Evolutionary conservation across 2,329 filamentous ascomycete species (phyloP).

Genomic region (Clarireedia paspali): DNA sequence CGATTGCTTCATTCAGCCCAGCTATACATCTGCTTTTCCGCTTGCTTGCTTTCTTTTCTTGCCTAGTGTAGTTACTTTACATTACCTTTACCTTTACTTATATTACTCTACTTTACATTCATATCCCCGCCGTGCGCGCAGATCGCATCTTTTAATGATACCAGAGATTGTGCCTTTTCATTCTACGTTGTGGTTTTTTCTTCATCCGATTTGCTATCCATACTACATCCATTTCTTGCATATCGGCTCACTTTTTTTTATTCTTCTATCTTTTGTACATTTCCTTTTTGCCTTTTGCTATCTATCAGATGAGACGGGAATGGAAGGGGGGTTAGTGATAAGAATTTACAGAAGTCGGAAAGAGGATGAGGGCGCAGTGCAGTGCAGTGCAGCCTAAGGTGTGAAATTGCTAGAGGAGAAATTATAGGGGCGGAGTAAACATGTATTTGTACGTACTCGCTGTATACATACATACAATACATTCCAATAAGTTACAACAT

Average conservation of each 20-base stretch:
- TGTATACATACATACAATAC: constrained; percentile 3
- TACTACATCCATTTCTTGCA: too few relatives aligned
- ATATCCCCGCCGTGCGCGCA: neutral
- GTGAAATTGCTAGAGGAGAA: too few relatives aligned
- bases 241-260: too few relatives aligned
- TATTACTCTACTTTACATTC: neutral
- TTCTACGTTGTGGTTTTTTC: neutral
- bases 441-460: constrained; percentile 2
- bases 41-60: neutral
- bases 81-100: neutral
- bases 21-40: neutral
- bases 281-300: too few relatives aligned
- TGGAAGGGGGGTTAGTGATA: too few relatives aligned
- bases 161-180: neutral
- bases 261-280: too few relatives aligned
- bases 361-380: neutral
- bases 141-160: neutral
- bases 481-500: neutral
- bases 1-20: constrained; percentile 4
- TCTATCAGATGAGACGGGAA: too few relatives aligned
- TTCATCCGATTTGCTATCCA: neutral
- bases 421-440: neutral
- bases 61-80: neutral
- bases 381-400: too few relatives aligned
- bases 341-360: too few relatives aligned